Base-by-base conservation (phyloP, 345 rosid genomes). In the Nasturtium officinale region DNA sequence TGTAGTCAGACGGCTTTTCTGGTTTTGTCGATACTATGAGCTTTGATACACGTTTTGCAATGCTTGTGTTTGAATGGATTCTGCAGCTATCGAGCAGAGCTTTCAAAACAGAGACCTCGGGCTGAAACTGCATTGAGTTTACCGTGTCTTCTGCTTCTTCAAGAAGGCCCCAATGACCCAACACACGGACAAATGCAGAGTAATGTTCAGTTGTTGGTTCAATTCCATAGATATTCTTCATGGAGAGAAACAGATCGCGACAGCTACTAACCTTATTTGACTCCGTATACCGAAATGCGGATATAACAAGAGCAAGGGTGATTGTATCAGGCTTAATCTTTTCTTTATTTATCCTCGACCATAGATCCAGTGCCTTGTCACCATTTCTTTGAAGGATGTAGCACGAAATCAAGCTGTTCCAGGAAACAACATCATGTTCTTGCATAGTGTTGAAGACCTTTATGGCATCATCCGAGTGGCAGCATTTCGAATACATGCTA, bases 51-150 rank as follows among this genome's bases (percentile, higher is more conserved):
- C 85, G 79, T 77, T 84, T 89, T 1, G 89, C 95, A 0, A 86
- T 77, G 53, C 55, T 77, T n/a, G 85, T 61, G 71, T 87, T 83
- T 57, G 80, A 71, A 66, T 81, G 92, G 64, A 86, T 70, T 79
- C 96, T 83, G 77, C 95, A 89, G 47, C 89, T 79, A 73, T 94
- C 85, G 3, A 94, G 91, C 79, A 94, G 78, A 64, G 97, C 83
- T 78, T 86, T 82, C 91, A 88, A 85, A 65, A 83, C 82, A 55
- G 83, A 81, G 72, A 78, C 77, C 47, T 85, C 78, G 0, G 95
- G 88, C 23, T 83, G 83, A 58, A 84, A 79, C 9, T 83, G 86
- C 92, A 87, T 85, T 0, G 69, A 60, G 53, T 57, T 40, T 33
- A 94, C 74, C 11, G 71, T 67, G 48, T 87, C 79, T 76, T 87